Conservation (phyloP, 306 rosid species). For the Geum urbanum region DNA sequence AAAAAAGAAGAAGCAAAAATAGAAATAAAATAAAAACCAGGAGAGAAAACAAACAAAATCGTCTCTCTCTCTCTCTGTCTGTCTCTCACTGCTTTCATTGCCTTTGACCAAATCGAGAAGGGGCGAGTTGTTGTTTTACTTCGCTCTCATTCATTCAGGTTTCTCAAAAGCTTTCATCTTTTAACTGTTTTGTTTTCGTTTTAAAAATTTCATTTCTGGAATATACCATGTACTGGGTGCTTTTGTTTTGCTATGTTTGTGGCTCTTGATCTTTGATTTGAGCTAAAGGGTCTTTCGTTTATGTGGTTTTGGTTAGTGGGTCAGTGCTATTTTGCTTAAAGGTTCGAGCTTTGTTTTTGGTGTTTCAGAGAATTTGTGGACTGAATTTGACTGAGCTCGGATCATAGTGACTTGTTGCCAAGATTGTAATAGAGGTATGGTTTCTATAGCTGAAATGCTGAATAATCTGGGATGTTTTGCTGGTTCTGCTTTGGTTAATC, state of each 20-base stretch:
- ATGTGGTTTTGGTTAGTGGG: constrained; percentile 27
- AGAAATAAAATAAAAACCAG: constrained; percentile 7
- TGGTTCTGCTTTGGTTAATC: constrained; percentile 14
- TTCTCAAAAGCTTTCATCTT: constrained; percentile 23
- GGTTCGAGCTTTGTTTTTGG: constrained; percentile 25
- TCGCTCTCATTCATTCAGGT: constrained; percentile 50
- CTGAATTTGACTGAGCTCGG: constrained; percentile 35
- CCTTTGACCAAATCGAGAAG: constrained; percentile 51
- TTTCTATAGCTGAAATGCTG: constrained; percentile 35
- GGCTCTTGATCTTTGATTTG: constrained; percentile 43
- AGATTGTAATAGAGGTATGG: constrained; percentile 46
- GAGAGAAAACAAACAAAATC: constrained; percentile 21
- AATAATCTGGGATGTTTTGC: constrained; percentile 30
- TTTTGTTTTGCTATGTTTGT: no score
- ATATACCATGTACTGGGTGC: no score
- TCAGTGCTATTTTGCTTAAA: constrained; percentile 21
- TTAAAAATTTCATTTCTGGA: neutral
- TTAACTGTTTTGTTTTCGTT: neutral
- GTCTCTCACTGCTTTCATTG: constrained; percentile 33
- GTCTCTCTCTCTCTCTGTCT: neutral
- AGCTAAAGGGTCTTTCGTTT: constrained; percentile 21
- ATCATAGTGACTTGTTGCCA: constrained; percentile 41
- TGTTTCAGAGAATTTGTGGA: constrained; percentile 27
- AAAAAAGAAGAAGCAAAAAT: neutral
- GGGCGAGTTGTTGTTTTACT: constrained; percentile 30